phyloP scores from a whole-genome alignment of 345 rosid species.

The Geranium brycei region DNA sequence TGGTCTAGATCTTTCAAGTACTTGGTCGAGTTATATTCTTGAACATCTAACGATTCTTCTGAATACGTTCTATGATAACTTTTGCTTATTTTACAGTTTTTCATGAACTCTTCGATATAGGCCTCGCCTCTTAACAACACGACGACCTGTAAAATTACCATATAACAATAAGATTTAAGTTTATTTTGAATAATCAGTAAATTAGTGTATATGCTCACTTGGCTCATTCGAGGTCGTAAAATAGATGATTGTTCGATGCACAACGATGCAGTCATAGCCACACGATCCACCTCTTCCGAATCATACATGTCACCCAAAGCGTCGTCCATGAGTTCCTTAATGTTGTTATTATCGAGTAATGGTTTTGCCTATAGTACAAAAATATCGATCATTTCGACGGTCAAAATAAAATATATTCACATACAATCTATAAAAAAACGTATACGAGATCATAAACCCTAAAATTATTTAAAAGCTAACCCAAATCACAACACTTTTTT shows the following conservation, averaged over 20 bases:
- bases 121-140: constrained; percentile 54
- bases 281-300: constrained; percentile 50
- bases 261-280: constrained; percentile 60
- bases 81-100: constrained; percentile 15
- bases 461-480: constrained; percentile 6
- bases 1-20: constrained; percentile 40
- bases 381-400: not conserved
- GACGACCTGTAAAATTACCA: constrained; percentile 37
- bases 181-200: not conserved
- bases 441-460: too few species aligned
- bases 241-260: constrained; percentile 73
- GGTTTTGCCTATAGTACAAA: constrained; percentile 55
- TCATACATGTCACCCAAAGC: constrained; percentile 41
- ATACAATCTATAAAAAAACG: too few species aligned
- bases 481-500: constrained; percentile 70
- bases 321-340: constrained; percentile 51
- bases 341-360: constrained; percentile 40
- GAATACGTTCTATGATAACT: constrained; percentile 54
- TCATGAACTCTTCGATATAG: constrained; percentile 14
- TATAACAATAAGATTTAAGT: not conserved
- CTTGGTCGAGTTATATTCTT: constrained; percentile 74
- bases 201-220: constrained; percentile 26
- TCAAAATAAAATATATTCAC: too few species aligned
- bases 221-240: constrained; percentile 79
- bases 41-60: constrained; percentile 45